phyloP scores from a whole-genome alignment of 2,329 filamentous ascomycete genomes.

The Scedosporium minutisporum region DNA sequence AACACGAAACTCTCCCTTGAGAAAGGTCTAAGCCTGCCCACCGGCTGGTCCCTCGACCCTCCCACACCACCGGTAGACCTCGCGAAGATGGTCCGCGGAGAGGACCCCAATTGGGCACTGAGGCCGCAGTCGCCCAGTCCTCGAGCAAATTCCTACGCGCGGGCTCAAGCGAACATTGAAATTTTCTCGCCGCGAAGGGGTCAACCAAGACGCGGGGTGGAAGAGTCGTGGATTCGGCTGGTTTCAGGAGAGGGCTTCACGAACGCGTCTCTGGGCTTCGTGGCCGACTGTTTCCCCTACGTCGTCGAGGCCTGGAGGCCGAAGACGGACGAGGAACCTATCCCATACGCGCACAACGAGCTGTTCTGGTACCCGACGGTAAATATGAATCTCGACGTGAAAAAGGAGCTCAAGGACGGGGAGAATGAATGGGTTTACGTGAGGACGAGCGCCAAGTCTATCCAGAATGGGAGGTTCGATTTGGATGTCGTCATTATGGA shows the following conservation, averaged over 20 bases:
- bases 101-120: constrained; percentile 21
- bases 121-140: neutral
- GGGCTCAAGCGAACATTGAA: neutral
- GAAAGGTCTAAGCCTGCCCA: constrained; percentile 20
- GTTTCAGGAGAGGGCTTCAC: constrained; percentile 52
- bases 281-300: constrained; percentile 61
- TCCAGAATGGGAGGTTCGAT: constrained; percentile 65
- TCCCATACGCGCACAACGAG: constrained; percentile 19
- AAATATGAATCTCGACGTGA: constrained; percentile 65
- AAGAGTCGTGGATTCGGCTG: constrained; percentile 60
- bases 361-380: constrained; percentile 69
- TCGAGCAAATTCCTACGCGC: neutral
- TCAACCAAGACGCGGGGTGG: constrained; percentile 7
- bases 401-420: constrained; percentile 56
- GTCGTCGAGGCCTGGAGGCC: constrained; percentile 45
- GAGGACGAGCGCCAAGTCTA: constrained; percentile 53
- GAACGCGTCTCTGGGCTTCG: constrained; percentile 52
- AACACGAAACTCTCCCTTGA: constrained; percentile 23
- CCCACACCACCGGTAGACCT: constrained; percentile 17
- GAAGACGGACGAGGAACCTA: constrained; percentile 17
- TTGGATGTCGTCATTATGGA: constrained; percentile 62
- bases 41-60: constrained; percentile 15
- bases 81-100: constrained; percentile 12
- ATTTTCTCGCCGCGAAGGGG: constrained; percentile 1
- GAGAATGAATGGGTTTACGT: constrained; percentile 67